Conservation (phyloP, 2,329 filamentous ascomycete genomes). For the Apiospora koreana region DNA sequence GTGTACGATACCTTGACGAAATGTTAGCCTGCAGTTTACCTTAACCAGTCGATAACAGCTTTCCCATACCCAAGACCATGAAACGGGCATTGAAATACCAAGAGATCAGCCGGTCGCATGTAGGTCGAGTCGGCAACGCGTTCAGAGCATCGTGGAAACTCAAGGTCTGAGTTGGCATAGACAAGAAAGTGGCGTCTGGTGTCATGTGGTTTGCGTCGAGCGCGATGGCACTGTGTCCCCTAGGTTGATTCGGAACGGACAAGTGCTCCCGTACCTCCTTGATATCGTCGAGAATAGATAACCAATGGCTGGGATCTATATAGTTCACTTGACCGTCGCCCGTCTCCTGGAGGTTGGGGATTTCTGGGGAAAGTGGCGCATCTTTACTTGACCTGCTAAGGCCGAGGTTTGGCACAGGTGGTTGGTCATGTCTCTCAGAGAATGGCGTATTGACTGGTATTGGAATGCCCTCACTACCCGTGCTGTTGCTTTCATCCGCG, state of each 20-base stretch:
- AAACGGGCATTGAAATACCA: conserved; percentile 31
- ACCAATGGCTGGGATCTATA: conserved; percentile 36
- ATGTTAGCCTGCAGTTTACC: background rate
- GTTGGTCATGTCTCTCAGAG: background rate
- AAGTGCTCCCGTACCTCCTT: conserved; percentile 34
- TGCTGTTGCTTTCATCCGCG: background rate
- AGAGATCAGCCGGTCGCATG: conserved; percentile 33
- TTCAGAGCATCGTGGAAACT: conserved; percentile 21
- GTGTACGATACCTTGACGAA: conserved; percentile 23
- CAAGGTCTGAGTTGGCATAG: background rate
- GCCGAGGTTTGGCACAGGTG: background rate
- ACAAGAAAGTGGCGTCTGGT: conserved; percentile 17
- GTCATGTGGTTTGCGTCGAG: background rate
- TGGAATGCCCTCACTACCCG: background rate
- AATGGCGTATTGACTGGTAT: background rate
- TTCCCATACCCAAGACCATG: conserved; percentile 26
- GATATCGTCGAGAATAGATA: conserved; percentile 37
- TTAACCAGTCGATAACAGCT: background rate
- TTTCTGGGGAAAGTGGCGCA: conserved; percentile 16
- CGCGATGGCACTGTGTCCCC: background rate
- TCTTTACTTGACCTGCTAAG: conserved; percentile 8
- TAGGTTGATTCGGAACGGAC: conserved; percentile 14
- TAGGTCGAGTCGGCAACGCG: conserved; percentile 24
- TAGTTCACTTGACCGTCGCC: conserved; percentile 26
- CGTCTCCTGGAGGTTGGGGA: conserved; percentile 17